phyloP scores from a whole-genome alignment of 768 basidiomycete species.

The Pholiota conissans region DNA sequence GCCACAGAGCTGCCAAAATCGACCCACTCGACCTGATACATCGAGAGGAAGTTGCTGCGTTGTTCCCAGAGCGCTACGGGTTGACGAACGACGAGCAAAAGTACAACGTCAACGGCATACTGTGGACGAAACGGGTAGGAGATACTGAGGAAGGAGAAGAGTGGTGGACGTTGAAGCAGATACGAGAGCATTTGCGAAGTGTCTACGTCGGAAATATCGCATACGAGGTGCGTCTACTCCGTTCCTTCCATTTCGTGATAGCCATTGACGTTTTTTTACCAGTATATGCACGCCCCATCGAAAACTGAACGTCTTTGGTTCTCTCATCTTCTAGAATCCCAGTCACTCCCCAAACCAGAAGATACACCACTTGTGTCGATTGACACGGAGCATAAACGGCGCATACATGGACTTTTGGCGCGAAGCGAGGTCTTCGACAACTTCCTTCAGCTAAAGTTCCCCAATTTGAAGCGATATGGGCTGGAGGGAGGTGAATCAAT shows the following conservation, averaged over 20 bases:
- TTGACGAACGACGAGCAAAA: conserved; percentile 49
- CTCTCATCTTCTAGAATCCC: conserved; percentile 79
- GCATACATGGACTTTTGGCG: conserved; percentile 68
- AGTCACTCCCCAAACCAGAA: conserved; percentile 36
- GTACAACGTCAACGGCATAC: conserved; percentile 79
- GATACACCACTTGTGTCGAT: conserved; percentile 30
- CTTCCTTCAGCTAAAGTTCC: conserved; percentile 86
- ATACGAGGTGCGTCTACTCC: conserved; percentile 57
- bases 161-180: conserved; percentile 70
- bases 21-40: conserved; percentile 89
- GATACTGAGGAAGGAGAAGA: conserved; percentile 27
- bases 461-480: conserved; percentile 85
- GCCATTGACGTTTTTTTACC: not conserved
- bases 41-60: conserved; percentile 75
- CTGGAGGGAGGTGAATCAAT: conserved; percentile 94
- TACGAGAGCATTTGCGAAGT: conserved; percentile 64
- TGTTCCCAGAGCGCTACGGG: conserved; percentile 78
- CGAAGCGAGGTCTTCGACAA: conserved; percentile 81
- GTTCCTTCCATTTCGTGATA: not conserved
- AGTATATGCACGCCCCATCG: conserved; percentile 85
- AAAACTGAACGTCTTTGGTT: conserved; percentile 91
- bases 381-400: conserved; percentile 42
- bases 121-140: conserved; percentile 65
- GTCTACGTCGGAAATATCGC: conserved; percentile 86
- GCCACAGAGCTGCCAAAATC: conserved; percentile 81